A percentile compares a stretch with the other conserved stretches of the same genome.
These are phyloP conservation scores for Diplodia scrobiculata DNA, from an alignment of 2,329 filamentous ascomycete species.

Conservation along the genomic window DNA sequence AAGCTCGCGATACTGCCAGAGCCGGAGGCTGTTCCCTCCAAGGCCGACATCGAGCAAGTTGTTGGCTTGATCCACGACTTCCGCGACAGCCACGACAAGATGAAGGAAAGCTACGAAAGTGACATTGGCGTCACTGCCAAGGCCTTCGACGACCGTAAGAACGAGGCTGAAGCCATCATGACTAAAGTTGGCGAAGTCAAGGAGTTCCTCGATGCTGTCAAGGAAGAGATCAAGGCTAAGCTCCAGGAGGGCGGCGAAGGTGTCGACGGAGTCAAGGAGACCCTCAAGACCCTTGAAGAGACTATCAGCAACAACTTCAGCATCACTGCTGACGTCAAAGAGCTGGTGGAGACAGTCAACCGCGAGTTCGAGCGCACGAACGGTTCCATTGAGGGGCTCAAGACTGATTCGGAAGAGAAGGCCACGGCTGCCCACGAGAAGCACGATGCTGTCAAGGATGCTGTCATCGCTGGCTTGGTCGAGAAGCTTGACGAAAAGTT, in stretches of 20 bases:
- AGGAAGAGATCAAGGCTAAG: constrained; percentile 72
- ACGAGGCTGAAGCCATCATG: constrained; percentile 76
- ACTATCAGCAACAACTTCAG: constrained; percentile 57
- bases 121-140: constrained; percentile 75
- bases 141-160: constrained; percentile 79
- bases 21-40: constrained; percentile 69
- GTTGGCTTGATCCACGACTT: constrained; percentile 54
- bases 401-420: constrained; percentile 72
- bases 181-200: constrained; percentile 80
- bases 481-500: constrained; percentile 74
- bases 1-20: constrained; percentile 73
- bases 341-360: constrained; percentile 72
- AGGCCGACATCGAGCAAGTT: constrained; percentile 73
- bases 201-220: constrained; percentile 73
- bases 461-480: constrained; percentile 57
- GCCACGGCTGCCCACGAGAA: constrained; percentile 59
- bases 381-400: constrained; percentile 74
- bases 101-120: constrained; percentile 72
- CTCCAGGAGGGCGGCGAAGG: constrained; percentile 74
- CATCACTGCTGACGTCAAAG: constrained; percentile 55
- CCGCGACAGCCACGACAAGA: constrained; percentile 62
- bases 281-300: constrained; percentile 70
- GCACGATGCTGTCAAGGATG: constrained; percentile 61
- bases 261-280: constrained; percentile 59
- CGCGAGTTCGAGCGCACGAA: constrained; percentile 85